Conservation (phyloP, 495 filamentous ascomycete genomes). For the Amphirosellinia nigrospora region DNA sequence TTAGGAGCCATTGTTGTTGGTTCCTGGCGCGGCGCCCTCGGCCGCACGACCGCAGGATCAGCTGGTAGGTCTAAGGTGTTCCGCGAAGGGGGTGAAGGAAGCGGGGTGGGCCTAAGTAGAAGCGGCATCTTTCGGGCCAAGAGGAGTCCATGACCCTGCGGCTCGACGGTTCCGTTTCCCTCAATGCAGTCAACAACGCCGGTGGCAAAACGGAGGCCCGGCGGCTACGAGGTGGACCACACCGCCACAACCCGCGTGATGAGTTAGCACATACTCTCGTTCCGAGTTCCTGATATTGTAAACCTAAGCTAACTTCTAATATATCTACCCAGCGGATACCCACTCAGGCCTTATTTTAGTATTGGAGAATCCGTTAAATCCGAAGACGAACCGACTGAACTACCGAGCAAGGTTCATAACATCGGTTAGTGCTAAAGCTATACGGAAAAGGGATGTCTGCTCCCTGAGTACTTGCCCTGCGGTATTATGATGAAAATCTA, state of each 20-base stretch:
- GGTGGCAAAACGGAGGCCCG: slow-evolving; percentile 12
- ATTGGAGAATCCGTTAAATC: too few species aligned
- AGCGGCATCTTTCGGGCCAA: not conserved
- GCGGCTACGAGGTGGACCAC: slow-evolving; percentile 11
- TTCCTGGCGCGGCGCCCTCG: slow-evolving; percentile 4
- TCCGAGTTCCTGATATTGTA: slow-evolving; percentile 17
- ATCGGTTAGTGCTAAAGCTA: too few species aligned
- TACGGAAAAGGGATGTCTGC: too few species aligned
- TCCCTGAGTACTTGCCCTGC: too few species aligned
- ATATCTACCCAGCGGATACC: too few species aligned
- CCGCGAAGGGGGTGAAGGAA: not conserved
- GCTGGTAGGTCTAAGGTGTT: not conserved
- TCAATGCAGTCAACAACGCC: slow-evolving; percentile 9
- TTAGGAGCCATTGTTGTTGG: slow-evolving; percentile 4
- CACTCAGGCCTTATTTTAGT: too few species aligned
- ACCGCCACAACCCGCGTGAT: not conserved
- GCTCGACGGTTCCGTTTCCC: not conserved
- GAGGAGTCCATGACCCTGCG: not conserved
- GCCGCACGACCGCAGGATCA: not conserved
- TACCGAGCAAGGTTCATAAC: too few species aligned
- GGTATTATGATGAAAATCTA: too few species aligned
- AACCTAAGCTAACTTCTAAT: too few species aligned
- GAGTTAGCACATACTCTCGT: slow-evolving; percentile 14
- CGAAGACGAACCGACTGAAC: too few species aligned
- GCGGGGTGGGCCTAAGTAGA: not conserved